Evolutionary conservation across 352 stramenopile genomes (phyloP).

Genomic region (Stephanocyclus meneghinianus): DNA sequence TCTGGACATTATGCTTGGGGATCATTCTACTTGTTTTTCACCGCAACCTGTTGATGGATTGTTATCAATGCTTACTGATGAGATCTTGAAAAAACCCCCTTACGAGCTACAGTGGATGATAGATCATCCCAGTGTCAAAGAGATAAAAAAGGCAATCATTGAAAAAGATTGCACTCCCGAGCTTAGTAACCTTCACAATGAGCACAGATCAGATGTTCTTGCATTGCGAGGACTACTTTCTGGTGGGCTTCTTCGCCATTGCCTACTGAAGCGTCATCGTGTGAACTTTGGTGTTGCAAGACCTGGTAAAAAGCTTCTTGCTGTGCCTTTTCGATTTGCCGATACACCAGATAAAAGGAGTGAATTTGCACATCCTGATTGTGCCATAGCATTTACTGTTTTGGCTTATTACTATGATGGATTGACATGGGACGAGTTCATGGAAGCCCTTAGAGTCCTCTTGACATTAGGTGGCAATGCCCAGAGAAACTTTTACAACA

Average conservation of each 20-base stretch:
- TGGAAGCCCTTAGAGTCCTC: constrained; percentile 73
- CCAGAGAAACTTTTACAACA: constrained; percentile 79
- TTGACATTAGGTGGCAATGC: constrained; percentile 81
- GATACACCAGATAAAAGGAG: constrained; percentile 85
- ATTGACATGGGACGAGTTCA: constrained; percentile 74
- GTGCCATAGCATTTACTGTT: constrained; percentile 85
- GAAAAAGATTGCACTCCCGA: constrained; percentile 51
- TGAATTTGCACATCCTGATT: constrained; percentile 89
- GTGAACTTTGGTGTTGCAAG: constrained; percentile 84
- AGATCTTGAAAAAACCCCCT: constrained; percentile 78
- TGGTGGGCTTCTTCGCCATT: constrained; percentile 85
- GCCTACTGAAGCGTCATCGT: constrained; percentile 86
- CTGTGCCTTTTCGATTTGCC: constrained; percentile 86
- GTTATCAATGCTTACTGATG: constrained; percentile 62
- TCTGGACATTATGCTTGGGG: constrained; percentile 34
- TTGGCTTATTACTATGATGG: constrained; percentile 87
- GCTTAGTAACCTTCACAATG: constrained; percentile 29
- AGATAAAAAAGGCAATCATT: constrained; percentile 61
- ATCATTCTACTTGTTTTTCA: background rate
- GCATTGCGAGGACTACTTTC: constrained; percentile 84
- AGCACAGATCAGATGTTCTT: constrained; percentile 74
- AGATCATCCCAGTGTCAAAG: constrained; percentile 30
- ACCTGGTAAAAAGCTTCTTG: constrained; percentile 81
- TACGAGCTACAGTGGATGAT: constrained; percentile 83
- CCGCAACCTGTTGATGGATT: constrained; percentile 20